Evolutionary conservation across 2,329 filamentous ascomycete genomes (phyloP), one percentile per base, ranked within the genome.

Genomic region (Trichoderma semiorbis): DNA sequence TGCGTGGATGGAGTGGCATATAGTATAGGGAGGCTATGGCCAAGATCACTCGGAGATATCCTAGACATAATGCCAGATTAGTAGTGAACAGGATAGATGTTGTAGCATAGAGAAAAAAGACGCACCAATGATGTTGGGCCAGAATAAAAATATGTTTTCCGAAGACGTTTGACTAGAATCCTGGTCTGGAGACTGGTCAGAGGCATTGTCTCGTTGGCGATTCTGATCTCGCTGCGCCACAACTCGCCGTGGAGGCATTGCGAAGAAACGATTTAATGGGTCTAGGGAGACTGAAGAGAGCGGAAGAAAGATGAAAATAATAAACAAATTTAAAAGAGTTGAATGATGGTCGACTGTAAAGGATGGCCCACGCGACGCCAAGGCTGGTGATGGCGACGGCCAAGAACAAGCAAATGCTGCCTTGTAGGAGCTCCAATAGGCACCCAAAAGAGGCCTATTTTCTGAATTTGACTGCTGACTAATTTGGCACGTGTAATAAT

Each of bases 1-100:
- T 97, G 78, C 95, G 91, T 18, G 95, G 95, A 81, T 98, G 96
- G 66, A 98, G 89, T 69, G 95, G 95, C 95, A 98, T 98, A 85
- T 97, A 98, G 85, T 98, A 97, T 75, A 98, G 90, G 34, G 95
- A 97, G 61, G 92, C 93, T 77, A 97, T 84, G 76, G 94, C 94
- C 75, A 95, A 88, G 74, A 95, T 83, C 77, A 95, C 91, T 78
- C 92, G 90, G 71, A 84, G 86, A 81, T 95, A 95, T 76, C 92
- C 92, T 94, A n/a, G 11, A 43, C 7, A n/a, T 18, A 8, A 21
- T 24, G 21, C 11, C 47, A 12, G 1, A 28, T 55, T 12, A 53
- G 32, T 24, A 24, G 34, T 14, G 47, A 12, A 6, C n/a, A 50
- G n/a, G n/a, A 6, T 1, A 6, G 1, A 7, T 24, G 21, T 3